These are phyloP conservation scores for Lunasporangiospora selenospora DNA, from an alignment of 192 early-diverging fungal genomes.

Conservation along the genomic window DNA sequence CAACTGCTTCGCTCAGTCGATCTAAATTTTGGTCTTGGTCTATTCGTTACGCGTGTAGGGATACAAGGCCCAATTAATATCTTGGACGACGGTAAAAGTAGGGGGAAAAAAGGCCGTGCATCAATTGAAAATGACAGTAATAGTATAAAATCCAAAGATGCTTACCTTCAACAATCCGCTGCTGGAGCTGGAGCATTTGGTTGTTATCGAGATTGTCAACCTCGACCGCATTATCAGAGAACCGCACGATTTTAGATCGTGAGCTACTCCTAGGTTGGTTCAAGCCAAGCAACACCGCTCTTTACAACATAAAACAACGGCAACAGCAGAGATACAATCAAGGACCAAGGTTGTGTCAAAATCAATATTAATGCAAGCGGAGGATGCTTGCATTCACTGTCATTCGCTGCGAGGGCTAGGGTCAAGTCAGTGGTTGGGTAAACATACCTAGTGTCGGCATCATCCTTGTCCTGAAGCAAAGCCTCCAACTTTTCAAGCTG, in stretches of 20 bases:
- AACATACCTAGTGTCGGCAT: conserved; percentile 49
- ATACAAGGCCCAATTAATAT: no score
- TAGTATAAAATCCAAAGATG: neutral
- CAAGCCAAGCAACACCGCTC: conserved; percentile 39
- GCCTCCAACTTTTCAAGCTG: conserved; percentile 67
- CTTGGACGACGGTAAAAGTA: no score
- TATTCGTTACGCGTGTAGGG: no score
- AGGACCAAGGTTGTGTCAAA: conserved; percentile 17
- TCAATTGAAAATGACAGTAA: neutral
- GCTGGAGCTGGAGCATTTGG: conserved; percentile 68
- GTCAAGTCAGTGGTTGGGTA: conserved; percentile 16
- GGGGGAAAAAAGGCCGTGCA: neutral
- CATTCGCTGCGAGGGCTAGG: conserved; percentile 13
- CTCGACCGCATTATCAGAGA: conserved; percentile 52
- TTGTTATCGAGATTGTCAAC: conserved; percentile 50
- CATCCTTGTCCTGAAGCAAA: conserved; percentile 51
- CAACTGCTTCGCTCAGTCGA: conserved; percentile 61
- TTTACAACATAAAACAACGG: conserved; percentile 1
- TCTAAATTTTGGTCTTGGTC: conserved; percentile 84
- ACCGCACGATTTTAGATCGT: conserved; percentile 40
- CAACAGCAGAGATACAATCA: neutral
- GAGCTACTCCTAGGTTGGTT: conserved; percentile 45
- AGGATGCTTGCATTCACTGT: neutral
- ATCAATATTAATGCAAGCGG: no score
- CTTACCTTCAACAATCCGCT: conserved; percentile 69